Evolutionary conservation across 495 filamentous ascomycete species (phyloP), one percentile per base, ranked within the genome.

Genomic region (Penicillium crystallinum): DNA sequence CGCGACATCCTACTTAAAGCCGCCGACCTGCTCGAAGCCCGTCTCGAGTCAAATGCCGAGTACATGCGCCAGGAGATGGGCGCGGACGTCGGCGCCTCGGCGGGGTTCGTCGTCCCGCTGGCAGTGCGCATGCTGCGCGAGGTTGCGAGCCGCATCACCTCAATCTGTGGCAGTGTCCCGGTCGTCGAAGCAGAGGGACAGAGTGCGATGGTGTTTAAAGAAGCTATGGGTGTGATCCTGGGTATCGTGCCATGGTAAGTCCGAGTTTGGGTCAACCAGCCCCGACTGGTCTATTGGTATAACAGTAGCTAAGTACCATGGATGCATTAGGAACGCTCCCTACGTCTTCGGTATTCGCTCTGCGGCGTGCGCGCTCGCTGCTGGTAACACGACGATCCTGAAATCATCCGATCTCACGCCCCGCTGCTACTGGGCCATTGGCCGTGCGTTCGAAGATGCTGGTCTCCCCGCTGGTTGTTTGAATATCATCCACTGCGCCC

Each of bases 241-340:
- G 86, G 82, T 10, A 86, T 95, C 66, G 89, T 89, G 9, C 89
- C 91, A 18, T 95, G 91, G 88, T 89, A 72, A 49, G 68, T 61
- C 38, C 53, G 21, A 19, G 9, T 9, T 2, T 41, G 15, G 4
- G 9, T 29, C 10, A 27, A n/a, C 7, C 7, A 15, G 11, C 18
- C 9, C 12, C 12, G 12, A 14, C 23, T 19, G 6, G n/a, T 7
- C 6, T 7, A 12, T 3, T 6, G 23, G 14, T n/a, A n/a, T n/a
- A n/a, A n/a, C n/a, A n/a, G n/a, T n/a, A n/a, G n/a, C n/a, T n/a
- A n/a, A n/a, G n/a, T n/a, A n/a, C n/a, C n/a, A n/a, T n/a, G n/a
- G n/a, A n/a, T 21, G 9, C 14, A n/a, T 9, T 27, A 87, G 84
- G 68, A 85, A 85, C 57, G 77, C 72, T 1, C 81, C 88, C 18